Base-by-base conservation (phyloP, 805 yeast species). In the Candida sithepensis region DNA sequence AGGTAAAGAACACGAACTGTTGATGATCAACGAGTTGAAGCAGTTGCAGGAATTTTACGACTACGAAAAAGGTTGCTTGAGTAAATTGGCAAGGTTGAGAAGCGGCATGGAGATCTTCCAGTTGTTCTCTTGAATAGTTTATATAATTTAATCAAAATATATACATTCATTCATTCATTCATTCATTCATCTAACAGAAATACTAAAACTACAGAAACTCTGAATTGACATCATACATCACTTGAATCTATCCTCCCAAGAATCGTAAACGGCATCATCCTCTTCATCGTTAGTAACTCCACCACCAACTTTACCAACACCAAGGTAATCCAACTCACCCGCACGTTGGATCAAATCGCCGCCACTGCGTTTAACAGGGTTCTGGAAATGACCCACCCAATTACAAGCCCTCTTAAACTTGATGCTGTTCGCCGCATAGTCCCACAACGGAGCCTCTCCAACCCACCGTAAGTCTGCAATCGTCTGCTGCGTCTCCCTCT, bases 1-100 rank as follows among this genome's bases (percentile, higher is more conserved):
- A 59, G 96, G 94, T 1, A 78, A 79, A 53, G 96, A 88, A 62
- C 79, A 78, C 26, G 89, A 85, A 56, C 74, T 86, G 50, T 67
- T 94, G 42, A 70, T 90, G 36, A 83, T 85, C 19, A 77, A 83
- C 42, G 99, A 92, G 65, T 70, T 87, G 53, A 76, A 80, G 47
- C 92, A 88, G 54, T 70, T 90, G 55, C 79, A 79, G 47, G 71
- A 72, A 53, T 75, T 86, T 52, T 80, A 79, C 48, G 75, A 73
- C 23, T 68, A 79, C 49, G 89, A 86, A 60, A 66, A 79, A 46
- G 68, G 71, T 36, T 71, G 78, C 40, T 62, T 80, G 36, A 80
- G 79, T 2, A 79, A 82, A 51, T 68, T 81, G 46, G 68, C 74
- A 47, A 72, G 94, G 58, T 63, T 84, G 16, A 67, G 79, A 41